Evolutionary conservation across 163 green algal genomes (phyloP).

Genomic region (Chlorella variabilis): DNA sequence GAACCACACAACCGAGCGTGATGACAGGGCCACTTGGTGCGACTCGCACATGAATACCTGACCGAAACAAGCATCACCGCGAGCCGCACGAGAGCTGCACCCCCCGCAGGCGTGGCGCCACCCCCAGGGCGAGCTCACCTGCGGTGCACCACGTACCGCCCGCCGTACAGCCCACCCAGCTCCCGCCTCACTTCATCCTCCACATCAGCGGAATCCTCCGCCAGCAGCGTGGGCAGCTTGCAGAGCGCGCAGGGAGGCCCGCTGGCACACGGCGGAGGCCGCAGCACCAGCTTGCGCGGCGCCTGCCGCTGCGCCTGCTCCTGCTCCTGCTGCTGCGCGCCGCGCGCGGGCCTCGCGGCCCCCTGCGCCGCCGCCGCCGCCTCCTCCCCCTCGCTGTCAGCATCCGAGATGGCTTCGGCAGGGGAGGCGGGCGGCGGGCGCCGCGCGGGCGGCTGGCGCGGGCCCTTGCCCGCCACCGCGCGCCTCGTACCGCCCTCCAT

Average conservation of each 20-base stretch:
- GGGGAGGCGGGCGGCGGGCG: background rate
- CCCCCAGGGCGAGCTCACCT: too few species aligned
- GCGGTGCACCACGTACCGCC: background rate
- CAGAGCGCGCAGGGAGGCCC: conserved; percentile 18
- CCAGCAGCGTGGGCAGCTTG: conserved; percentile 5
- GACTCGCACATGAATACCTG: too few species aligned
- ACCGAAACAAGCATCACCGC: too few species aligned
- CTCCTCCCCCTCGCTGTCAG: background rate
- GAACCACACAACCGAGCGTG: too few species aligned
- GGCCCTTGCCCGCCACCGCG: background rate
- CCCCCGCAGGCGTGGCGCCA: too few species aligned
- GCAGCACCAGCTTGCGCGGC: background rate
- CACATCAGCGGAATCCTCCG: background rate
- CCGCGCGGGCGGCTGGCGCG: background rate
- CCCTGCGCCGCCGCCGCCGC: background rate
- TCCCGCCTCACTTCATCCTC: background rate
- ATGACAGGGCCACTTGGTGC: too few species aligned
- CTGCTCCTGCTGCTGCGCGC: background rate
- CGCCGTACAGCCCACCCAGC: conserved; percentile 8
- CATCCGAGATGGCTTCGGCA: background rate
- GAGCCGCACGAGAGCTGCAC: too few species aligned
- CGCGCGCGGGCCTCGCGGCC: background rate
- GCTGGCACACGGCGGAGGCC: background rate
- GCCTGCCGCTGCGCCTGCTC: conserved; percentile 1
- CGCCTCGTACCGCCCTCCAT: background rate